Evolutionary conservation across 2,329 filamentous ascomycete species (phyloP), one percentile per base, ranked within the genome.

Genomic region (Gaeumannomyces tritici): DNA sequence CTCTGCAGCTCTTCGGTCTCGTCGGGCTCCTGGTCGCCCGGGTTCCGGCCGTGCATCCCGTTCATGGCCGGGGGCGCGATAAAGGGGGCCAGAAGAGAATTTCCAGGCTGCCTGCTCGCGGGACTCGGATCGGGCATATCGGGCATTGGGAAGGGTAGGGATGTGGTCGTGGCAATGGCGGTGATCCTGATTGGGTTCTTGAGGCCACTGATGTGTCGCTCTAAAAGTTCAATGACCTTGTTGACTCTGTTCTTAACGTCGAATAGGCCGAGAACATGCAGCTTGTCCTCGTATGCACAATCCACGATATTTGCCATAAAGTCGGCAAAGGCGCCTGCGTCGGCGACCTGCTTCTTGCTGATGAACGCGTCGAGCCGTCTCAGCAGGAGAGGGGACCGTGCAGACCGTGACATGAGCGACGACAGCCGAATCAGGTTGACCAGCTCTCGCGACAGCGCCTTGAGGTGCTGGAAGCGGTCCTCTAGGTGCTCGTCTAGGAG

Each of bases 281-380:
- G 81, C 74, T 96, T 97, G 72, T 99, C 95, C 73, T 96, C 91
- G 66, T 96, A 89, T 12, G 86, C 89, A 60, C 89, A 88, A 66
- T 96, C 91, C 3, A 96, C 85, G 28, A 98, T 84, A 71, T 96
- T 96, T 54, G 91, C 89, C 91, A 99, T 97, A 73, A 98, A 98
- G 73, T 99, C 95, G 8, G 95, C 93, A 12, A 99, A 81, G 11
- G 86, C 79, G 2, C 93, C 93, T 1, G 93, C 93, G 67, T 98
- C 92, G 55, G 85, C 80, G 60, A 95, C 73, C 64, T 91, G 87
- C 72, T 95, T 96, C 73, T 89, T 87, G 35, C 87, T 83, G 66
- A 99, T 96, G 74, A 91, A 95, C 61, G 93, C 77, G 70, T 98
- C 93, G 56, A 99, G 84, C 61, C 93, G 86, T 60, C 92, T 86